Evolutionary conservation across 1,139 yeast species (phyloP), one percentile per base, ranked within the genome.

Genomic region (Taphrina wiesneri): DNA sequence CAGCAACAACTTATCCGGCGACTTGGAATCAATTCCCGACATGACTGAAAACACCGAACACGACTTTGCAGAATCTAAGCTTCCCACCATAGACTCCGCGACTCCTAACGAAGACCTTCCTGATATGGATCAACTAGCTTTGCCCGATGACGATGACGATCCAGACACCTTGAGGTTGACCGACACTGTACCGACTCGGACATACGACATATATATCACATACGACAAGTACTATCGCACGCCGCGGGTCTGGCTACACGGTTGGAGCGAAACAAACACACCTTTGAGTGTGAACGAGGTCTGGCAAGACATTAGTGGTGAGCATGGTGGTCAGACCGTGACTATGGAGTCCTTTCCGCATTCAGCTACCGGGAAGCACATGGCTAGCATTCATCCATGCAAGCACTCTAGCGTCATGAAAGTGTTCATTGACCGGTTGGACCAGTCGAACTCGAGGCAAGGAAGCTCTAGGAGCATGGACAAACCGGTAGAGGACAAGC

Each of bases 381-480:
- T 95, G 23, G 92, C 95, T 6, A 90, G 96, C 7, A 92, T 93
- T 64, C 99, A 93, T 75, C 99, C 99, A 0, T 93, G 99, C 75
- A 86, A 87, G 71, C 99, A 93, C 75, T 91, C 98, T 3, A 85
- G 88, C 52, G 99, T 93, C 23, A 93, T 93, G 99, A 86, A 86
- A 72, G 88, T 90, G 47, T 79, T 93, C 70, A 85, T 93, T 83
- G 88, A 86, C 62, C 80, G 86, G 65, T 86, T 88, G 3, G 81
- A 82, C 23, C 54, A 47, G 28, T 53, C 30, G 9, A 54, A 39
- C 6, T 17, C 28, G 57, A 13, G 25, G 26, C 28, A 11, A 19
- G 36, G 26, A 9, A n/a, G 7, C 2, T 26, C 49, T 11, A n/a
- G 19, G n/a, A 39, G 43, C 19, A 17, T 39, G 15, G 43, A 25